Base-by-base conservation (phyloP, 2,329 filamentous ascomycete genomes). In the Cryphonectria parasitica region DNA sequence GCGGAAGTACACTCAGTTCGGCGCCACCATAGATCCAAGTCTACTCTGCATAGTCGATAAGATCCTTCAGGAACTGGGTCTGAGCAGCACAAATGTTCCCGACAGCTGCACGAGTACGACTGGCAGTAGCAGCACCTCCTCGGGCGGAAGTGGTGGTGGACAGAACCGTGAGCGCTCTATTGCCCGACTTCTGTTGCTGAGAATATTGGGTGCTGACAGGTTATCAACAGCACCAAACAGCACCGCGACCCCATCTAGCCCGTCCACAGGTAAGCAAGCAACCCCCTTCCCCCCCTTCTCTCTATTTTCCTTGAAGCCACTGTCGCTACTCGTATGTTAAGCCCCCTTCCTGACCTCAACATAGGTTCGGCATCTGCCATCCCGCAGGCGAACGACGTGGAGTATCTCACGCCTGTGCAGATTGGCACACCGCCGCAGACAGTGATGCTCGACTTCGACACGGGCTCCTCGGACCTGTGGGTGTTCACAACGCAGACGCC, bases 391-490 rank as follows among this genome's bases (percentile, higher is more conserved):
- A 79, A 82, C 66, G 86, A 88, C 73, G 76, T 78, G 31, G 83
- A 86, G 73, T 89, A 88, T 72, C 79, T 88, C 61, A 84, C 83
- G 43, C 88, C 89, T 0, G 89, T 92, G 68, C 85, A 83, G 31
- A 83, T 92, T 75, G 90, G 90, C 69, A 83, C 74, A 1, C 80
- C 79, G 45, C 76, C 79, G 13, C 86, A 87, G 74, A 88, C 83
- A 10, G 75, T 92, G 75, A 86, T 87, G 74, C 81, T 92, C 74
- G 87, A 91, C 78, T 88, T 92, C 74, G 90, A 92, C 75, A 92
- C 90, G 52, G 90, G 90, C 34, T 90, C 88, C 66, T 84, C 89
- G 58, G 90, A 92, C 80, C 83, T 92, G 84, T 92, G 90, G 90
- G 88, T 90, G 45, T 91, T 90, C 81, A 90, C 88, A 22, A 83